These are phyloP conservation scores for Candolleomyces aberdarensis DNA, from an alignment of 768 basidiomycete genomes.

Conservation along the genomic window DNA sequence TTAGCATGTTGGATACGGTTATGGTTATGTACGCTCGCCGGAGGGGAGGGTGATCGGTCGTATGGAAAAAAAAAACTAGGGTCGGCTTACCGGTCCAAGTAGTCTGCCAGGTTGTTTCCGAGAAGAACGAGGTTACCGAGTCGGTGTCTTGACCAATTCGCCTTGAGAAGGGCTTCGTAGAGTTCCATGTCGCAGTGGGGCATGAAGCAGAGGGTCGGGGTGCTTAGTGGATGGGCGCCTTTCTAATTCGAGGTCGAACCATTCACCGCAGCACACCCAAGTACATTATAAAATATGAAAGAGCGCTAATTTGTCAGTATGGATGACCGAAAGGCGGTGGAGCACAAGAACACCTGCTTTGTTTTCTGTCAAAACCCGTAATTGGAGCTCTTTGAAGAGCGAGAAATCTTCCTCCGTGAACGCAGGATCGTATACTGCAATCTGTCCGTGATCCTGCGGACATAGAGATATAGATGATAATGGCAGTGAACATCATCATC, in stretches of 20 bases:
- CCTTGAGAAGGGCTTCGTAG: slow-evolving; percentile 61
- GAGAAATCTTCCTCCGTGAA: slow-evolving; percentile 58
- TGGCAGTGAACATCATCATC: slow-evolving; percentile 9
- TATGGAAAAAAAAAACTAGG: neutral
- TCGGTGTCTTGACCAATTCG: slow-evolving; percentile 52
- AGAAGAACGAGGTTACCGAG: slow-evolving; percentile 53
- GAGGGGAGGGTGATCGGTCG: neutral
- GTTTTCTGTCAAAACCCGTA: slow-evolving; percentile 39
- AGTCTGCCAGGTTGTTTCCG: slow-evolving; percentile 65
- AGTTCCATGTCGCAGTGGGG: slow-evolving; percentile 74
- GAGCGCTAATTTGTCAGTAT: neutral
- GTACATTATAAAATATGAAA: slow-evolving; percentile 3
- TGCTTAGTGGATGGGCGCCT: slow-evolving; percentile 32
- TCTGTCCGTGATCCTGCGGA: slow-evolving; percentile 41
- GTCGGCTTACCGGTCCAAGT: slow-evolving; percentile 56
- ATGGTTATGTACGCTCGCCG: too few relatives aligned
- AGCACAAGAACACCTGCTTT: slow-evolving; percentile 40
- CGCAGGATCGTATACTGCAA: slow-evolving; percentile 70
- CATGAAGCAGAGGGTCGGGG: slow-evolving; percentile 70
- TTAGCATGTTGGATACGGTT: neutral
- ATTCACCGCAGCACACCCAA: neutral
- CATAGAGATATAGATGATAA: neutral
- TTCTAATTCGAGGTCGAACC: slow-evolving; percentile 12
- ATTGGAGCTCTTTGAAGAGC: slow-evolving; percentile 45
- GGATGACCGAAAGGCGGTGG: neutral